Base-by-base conservation (phyloP, 2,329 filamentous ascomycete species). In the Aureobasidium mangrovei region DNA sequence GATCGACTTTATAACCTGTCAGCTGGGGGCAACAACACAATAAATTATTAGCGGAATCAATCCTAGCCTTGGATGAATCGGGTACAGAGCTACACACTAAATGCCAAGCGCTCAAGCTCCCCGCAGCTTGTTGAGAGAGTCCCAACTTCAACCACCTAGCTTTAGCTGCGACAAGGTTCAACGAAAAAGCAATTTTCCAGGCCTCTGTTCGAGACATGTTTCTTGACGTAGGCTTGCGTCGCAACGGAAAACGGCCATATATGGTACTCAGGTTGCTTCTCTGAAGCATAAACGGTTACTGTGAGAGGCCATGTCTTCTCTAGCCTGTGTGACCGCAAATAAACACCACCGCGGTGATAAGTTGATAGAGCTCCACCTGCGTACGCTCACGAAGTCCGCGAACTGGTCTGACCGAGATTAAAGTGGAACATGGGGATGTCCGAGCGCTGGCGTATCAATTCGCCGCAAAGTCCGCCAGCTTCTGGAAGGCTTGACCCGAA, bases 391-490 rank as follows among this genome's bases (percentile, higher is more conserved):
- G 46, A 49, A 49, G 46, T 49, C 35, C 47, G 32, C 47, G 47
- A 52, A 52, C 47, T 41, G 47, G 39, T 52, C 47, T 36, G 47
- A 52, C 47, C 47, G 47, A 52, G 47, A 52, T 52, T 52, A 42
- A 52, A 42, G 38, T 52, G 47, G 47, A 52, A 52, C 47, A 52
- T 42, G 47, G 47, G 49, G 49, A 43, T 53, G 49, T 53, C 49
- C 40, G 44, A 44, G 49, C 49, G 29, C 40, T 42, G 38, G 28
- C 18, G 29, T 42, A 42, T 38, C 28, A 42, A 35, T 51, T 51
- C 47, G 18, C 18, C 38, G 38, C 29, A 18, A 40, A 38, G 38
- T 42, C 42, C 38, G 38, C 29, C 29, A 40, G 47, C 47, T 42
- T 51, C 38, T 51, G 47, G 47, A 51, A 51, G 47, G n/a, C 38